Conservation (phyloP, 768 basidiomycete genomes). For the Lepiota brunneoincarnata region DNA sequence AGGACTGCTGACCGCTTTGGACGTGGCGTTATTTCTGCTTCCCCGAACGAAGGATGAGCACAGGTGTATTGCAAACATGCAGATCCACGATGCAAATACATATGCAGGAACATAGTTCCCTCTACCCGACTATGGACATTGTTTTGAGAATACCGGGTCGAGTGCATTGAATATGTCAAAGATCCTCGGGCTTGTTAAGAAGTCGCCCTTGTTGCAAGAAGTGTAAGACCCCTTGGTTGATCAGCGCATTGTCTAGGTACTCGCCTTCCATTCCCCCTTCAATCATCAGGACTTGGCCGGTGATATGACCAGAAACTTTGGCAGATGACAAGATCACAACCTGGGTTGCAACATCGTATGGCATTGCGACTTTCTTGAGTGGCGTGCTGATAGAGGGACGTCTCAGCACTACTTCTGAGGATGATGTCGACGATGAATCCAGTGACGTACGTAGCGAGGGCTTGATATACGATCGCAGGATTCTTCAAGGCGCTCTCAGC, state of each 20-base stretch:
- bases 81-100: too few relatives aligned
- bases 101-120: too few relatives aligned
- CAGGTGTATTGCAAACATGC: too few relatives aligned
- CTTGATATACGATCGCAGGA: constrained; percentile 49
- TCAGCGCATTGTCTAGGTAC: constrained; percentile 1
- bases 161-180: background rate
- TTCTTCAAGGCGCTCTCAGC: constrained; percentile 56
- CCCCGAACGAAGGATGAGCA: too few relatives aligned
- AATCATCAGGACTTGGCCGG: constrained; percentile 69
- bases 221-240: background rate
- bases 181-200: constrained; percentile 25
- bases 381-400: constrained; percentile 49
- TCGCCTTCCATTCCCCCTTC: constrained; percentile 79
- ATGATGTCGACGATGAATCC: background rate
- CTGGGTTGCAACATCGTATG: constrained; percentile 64
- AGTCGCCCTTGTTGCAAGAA: constrained; percentile 24
- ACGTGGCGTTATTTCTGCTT: too few relatives aligned
- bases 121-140: too few relatives aligned
- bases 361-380: constrained; percentile 62
- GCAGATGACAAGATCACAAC: constrained; percentile 60
- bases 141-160: too few relatives aligned
- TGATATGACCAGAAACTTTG: constrained; percentile 64
- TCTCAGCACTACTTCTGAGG: background rate
- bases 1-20: too few relatives aligned
- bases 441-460: constrained; percentile 61